These are phyloP conservation scores for Trametes meyenii DNA, from an alignment of 768 basidiomycete species.

Conservation along the genomic window DNA sequence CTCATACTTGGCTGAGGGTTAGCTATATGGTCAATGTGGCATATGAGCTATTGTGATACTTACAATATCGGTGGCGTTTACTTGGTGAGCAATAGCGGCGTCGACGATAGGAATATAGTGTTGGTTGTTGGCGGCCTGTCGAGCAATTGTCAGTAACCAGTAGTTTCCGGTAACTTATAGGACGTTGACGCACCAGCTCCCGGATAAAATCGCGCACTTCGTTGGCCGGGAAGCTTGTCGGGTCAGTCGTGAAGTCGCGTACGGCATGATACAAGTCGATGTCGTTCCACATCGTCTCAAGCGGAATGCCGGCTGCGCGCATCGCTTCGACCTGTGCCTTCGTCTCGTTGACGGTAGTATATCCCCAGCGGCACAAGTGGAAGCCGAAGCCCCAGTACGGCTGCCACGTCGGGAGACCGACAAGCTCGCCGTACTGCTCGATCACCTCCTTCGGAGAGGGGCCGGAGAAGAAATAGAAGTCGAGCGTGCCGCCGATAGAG, in stretches of 20 bases:
- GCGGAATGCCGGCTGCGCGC: conserved; percentile 72
- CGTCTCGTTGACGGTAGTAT: conserved; percentile 55
- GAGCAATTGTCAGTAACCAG: neutral
- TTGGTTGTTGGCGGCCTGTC: conserved; percentile 47
- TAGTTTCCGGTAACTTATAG: neutral
- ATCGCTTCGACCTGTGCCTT: conserved; percentile 55
- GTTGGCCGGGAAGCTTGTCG: conserved; percentile 58
- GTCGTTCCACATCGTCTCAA: conserved; percentile 84
- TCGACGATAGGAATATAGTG: conserved; percentile 73
- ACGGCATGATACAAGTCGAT: conserved; percentile 74
- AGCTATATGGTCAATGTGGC: neutral
- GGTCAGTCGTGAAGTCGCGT: conserved; percentile 71
- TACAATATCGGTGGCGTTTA: conserved; percentile 64
- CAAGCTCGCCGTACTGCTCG: conserved; percentile 65
- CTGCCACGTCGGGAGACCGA: conserved; percentile 71
- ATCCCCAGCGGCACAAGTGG: conserved; percentile 69
- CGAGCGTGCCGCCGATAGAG: conserved; percentile 70
- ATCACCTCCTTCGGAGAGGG: conserved; percentile 54
- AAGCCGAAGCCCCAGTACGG: conserved; percentile 80
- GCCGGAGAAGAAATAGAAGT: conserved; percentile 75
- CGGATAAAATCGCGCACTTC: conserved; percentile 56
- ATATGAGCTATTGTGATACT: conserved; percentile 27
- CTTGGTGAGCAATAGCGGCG: conserved; percentile 56
- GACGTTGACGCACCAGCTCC: conserved; percentile 49
- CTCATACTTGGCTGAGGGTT: conserved; percentile 50